Base-by-base conservation (phyloP, 2,329 filamentous ascomycete genomes). In the Fusarium sp. region DNA sequence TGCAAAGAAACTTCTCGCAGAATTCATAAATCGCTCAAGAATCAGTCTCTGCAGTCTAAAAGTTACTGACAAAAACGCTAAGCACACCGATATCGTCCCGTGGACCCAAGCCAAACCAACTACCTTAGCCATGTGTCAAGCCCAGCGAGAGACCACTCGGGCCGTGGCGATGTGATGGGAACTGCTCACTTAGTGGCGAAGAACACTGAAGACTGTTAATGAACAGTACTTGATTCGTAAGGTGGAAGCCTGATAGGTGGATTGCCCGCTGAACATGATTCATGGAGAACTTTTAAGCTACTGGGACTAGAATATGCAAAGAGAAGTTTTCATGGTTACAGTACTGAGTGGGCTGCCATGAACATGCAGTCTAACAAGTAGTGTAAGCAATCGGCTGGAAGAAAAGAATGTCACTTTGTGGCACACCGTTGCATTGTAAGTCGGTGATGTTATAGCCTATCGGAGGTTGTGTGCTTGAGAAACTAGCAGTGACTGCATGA, bases 11-110 rank as follows among this genome's bases (percentile, higher is more conserved):
- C 41, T 58, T 48, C 28, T 44, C 12, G 15, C 15, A 15, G 20
- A 39, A 41, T 28, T 24, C 35, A 20, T 57, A 72, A 72, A 72
- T 72, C 63, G 41, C 63, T 69, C 57, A 72, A 53, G 35, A 51
- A 47, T 47, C 22, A 59, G n/a, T 22, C 22, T 39, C 32, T 54
- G 47, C 15, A 26, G 28, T 51, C 39, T 32, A 41, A 53, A 41
- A 39, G 28, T 50, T 24, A 54, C 38, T 53, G 70, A 53, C 42
- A 60, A 32, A 58, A 54, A 39, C 44, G 61, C 66, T 57, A 63
- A 39, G 20, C n/a, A 41, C 53, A 56, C 65, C 60, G 55, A 41
- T 35, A 45, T 60, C 28, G 30, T 58, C 44, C 51, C 44, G 55
- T 45, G 51, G 67, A 41, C 32, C 63, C 35, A 53, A 35, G 0